Evolutionary conservation across 2,329 filamentous ascomycete genomes (phyloP).

Genomic region (Aureobasidium sp.): DNA sequence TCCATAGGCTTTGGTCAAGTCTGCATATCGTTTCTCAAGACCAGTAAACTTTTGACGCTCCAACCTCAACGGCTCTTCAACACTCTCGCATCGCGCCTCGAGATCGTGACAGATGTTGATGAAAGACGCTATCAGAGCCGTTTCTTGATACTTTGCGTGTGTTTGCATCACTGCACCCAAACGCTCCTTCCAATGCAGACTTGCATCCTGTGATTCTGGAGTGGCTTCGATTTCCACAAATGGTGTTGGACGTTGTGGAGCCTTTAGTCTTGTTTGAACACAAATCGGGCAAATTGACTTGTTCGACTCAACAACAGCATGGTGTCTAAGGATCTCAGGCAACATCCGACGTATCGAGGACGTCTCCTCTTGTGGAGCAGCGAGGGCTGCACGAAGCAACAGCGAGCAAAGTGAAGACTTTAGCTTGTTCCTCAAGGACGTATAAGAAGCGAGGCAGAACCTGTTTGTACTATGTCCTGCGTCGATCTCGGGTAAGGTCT

Average conservation of each 20-base stretch:
- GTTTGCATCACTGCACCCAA: slow-evolving; percentile 40
- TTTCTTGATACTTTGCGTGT: slow-evolving; percentile 38
- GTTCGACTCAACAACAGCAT: slow-evolving; percentile 17
- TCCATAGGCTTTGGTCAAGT: slow-evolving; percentile 29
- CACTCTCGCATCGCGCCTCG: slow-evolving; percentile 48
- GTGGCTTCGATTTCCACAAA: slow-evolving; percentile 35
- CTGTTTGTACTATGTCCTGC: not conserved
- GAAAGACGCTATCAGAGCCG: slow-evolving; percentile 44
- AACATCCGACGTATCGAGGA: not conserved
- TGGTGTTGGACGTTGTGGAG: slow-evolving; percentile 14
- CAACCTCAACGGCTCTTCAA: slow-evolving; percentile 47
- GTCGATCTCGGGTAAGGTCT: not conserved
- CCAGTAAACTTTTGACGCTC: slow-evolving; percentile 34
- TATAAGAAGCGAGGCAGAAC: slow-evolving; percentile 1
- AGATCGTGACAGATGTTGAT: slow-evolving; percentile 50
- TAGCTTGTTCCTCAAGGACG: not conserved
- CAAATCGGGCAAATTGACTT: not conserved
- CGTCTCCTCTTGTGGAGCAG: slow-evolving; percentile 14
- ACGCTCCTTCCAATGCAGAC: slow-evolving; percentile 44
- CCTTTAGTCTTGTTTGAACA: not conserved
- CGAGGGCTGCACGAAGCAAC: slow-evolving; percentile 12
- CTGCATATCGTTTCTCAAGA: slow-evolving; percentile 31
- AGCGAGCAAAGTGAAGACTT: slow-evolving; percentile 14
- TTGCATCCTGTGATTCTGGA: slow-evolving; percentile 26
- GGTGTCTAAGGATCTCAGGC: slow-evolving; percentile 10